phyloP scores from a whole-genome alignment of 1,284 basidiomycete species.

The Rhodotorula sp. region DNA sequence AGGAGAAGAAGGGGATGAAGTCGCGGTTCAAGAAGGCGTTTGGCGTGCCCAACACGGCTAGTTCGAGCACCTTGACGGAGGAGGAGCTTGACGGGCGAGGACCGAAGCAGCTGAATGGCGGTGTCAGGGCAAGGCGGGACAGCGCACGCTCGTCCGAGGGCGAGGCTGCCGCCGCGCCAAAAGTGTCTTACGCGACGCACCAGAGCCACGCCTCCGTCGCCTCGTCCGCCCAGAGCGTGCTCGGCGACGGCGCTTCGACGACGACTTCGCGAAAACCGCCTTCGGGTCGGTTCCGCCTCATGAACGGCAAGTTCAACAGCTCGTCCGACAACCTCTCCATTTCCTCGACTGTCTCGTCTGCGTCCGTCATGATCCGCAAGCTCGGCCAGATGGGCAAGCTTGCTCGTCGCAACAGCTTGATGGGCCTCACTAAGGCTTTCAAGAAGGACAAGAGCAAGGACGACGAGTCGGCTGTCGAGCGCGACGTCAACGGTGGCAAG shows the following conservation, averaged over 20 bases:
- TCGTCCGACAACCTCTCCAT: constrained; percentile 97
- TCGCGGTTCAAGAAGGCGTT: constrained; percentile 38
- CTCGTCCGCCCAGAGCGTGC: constrained; percentile 10
- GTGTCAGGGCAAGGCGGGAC: constrained; percentile 5
- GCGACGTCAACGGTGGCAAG: constrained; percentile 46
- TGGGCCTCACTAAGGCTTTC: constrained; percentile 54
- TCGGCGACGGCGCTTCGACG: constrained; percentile 24
- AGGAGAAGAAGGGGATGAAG: constrained; percentile 36
- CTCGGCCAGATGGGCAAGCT: constrained; percentile 76
- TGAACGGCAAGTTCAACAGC: constrained; percentile 87
- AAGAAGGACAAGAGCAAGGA: constrained; percentile 71
- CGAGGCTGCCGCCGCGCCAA: constrained; percentile 11
- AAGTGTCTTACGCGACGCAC: constrained; percentile 7
- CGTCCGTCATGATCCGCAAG: constrained; percentile 96
- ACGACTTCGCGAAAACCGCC: constrained; percentile 15
- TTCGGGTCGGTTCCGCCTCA: constrained; percentile 53
- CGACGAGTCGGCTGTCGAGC: constrained; percentile 51
- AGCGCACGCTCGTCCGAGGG: constrained; percentile 11
- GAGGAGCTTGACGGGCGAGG: constrained; percentile 26
- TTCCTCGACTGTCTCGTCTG: constrained; percentile 92
- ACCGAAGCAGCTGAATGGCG: constrained; percentile 14
- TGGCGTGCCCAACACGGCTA: constrained; percentile 16
- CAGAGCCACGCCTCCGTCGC: constrained; percentile 10
- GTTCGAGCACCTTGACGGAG: constrained; percentile 9
- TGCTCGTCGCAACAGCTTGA: constrained; percentile 31